These are phyloP conservation scores for Boeremia lycopersici DNA, from an alignment of 2,329 filamentous ascomycete genomes.

Conservation along the genomic window DNA sequence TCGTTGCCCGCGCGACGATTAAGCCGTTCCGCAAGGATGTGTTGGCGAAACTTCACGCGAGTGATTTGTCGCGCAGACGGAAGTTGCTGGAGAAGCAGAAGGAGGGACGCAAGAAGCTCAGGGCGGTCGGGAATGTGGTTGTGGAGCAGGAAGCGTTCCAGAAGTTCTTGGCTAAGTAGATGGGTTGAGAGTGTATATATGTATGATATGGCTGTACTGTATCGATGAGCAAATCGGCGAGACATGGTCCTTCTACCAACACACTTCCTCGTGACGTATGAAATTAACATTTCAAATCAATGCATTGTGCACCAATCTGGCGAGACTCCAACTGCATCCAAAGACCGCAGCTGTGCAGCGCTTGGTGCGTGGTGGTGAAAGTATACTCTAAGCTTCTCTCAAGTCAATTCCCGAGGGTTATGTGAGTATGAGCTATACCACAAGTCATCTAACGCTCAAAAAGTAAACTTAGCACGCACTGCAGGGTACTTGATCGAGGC, in stretches of 20 bases:
- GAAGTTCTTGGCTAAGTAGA: conserved; percentile 78
- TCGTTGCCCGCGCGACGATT: conserved; percentile 90
- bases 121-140: conserved; percentile 83
- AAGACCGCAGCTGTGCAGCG: too few relatives aligned
- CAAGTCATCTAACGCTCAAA: too few relatives aligned
- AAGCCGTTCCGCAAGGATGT: conserved; percentile 98
- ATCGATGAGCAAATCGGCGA: not conserved
- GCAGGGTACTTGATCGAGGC: too few relatives aligned
- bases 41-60: conserved; percentile 87
- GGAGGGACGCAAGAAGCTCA: conserved; percentile 86
- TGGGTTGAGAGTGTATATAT: not conserved
- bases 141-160: conserved; percentile 97
- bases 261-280: not conserved
- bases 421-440: too few relatives aligned
- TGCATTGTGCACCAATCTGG: not conserved
- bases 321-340: not conserved
- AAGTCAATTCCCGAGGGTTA: too few relatives aligned
- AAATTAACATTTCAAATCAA: not conserved
- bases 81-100: conserved; percentile 98
- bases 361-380: too few relatives aligned
- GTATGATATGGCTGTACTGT: not conserved
- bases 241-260: not conserved
- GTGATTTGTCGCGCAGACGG: conserved; percentile 78
- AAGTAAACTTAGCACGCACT: too few relatives aligned
- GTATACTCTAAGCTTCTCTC: too few relatives aligned